Evolutionary conservation across 495 filamentous ascomycete species (phyloP).

Genomic region (Thermochaetoides thermophila): DNA sequence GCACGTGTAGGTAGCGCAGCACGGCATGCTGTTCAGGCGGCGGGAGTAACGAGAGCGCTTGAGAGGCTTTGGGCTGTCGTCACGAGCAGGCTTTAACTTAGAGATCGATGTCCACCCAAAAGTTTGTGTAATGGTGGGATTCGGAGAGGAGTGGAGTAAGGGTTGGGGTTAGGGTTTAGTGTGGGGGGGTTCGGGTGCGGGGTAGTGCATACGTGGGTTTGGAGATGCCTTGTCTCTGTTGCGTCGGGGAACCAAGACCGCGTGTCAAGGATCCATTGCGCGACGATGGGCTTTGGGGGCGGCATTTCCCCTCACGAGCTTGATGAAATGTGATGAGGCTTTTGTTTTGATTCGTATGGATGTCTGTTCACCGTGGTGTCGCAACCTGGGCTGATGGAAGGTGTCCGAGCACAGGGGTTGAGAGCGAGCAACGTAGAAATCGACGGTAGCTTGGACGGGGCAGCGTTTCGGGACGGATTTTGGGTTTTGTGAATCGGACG

Average conservation of each 20-base stretch:
- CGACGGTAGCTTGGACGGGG: too few relatives aligned
- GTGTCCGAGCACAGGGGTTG: too few relatives aligned
- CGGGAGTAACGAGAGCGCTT: constrained; percentile 43
- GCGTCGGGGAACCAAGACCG: constrained; percentile 27
- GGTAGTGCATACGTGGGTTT: constrained; percentile 20
- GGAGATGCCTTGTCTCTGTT: constrained; percentile 25
- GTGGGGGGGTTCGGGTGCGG: not conserved
- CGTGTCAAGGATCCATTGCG: constrained; percentile 32
- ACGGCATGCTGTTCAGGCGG: constrained; percentile 33
- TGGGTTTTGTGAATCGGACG: too few relatives aligned
- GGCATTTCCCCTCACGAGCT: not conserved
- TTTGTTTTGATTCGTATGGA: not conserved
- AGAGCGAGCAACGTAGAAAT: too few relatives aligned
- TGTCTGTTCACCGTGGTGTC: not conserved
- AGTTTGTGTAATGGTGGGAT: not conserved
- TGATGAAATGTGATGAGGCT: not conserved
- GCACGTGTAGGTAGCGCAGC: constrained; percentile 42
- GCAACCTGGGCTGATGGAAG: too few relatives aligned
- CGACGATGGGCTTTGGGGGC: constrained; percentile 1
- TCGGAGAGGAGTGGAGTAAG: not conserved
- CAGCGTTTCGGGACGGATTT: too few relatives aligned
- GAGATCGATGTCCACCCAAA: not conserved
- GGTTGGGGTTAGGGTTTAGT: not conserved
- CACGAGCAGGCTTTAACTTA: not conserved
- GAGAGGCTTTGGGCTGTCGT: constrained; percentile 27